Conservation (phyloP, 2,329 filamentous ascomycete species). For the Pseudogymnoascus sp. region DNA sequence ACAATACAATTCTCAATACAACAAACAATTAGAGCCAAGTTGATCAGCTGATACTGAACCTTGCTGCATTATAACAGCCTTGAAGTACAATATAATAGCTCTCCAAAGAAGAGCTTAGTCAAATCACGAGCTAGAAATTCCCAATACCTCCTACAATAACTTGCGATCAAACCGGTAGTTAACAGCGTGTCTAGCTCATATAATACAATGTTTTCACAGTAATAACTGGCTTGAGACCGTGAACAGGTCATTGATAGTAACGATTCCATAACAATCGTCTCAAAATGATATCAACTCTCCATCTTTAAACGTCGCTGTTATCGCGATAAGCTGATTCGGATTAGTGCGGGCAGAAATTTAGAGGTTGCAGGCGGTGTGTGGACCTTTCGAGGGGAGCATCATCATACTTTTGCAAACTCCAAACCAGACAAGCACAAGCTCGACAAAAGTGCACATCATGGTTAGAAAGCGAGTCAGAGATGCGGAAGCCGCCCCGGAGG, state of each 20-base stretch:
- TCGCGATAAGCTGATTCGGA: conserved; percentile 10
- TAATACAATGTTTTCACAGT: too few relatives aligned
- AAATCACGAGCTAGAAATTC: neutral
- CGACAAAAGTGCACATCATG: conserved; percentile 21
- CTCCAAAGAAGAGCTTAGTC: neutral
- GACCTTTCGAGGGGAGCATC: conserved; percentile 5
- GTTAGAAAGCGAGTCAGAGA: conserved; percentile 30
- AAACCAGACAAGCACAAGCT: conserved; percentile 1
- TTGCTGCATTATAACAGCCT: neutral
- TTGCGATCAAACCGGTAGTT: too few relatives aligned
- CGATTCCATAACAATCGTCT: neutral
- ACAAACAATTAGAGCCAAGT: neutral
- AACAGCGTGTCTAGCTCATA: neutral
- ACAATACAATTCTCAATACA: neutral
- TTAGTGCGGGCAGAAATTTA: conserved; percentile 10
- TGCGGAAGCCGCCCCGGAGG: conserved; percentile 26
- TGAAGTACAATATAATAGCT: neutral
- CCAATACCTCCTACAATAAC: neutral
- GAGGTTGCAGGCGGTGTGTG: conserved; percentile 9
- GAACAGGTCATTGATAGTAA: neutral
- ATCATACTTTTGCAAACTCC: neutral
- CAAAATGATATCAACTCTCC: neutral
- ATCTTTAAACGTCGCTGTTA: neutral
- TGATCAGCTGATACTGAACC: neutral
- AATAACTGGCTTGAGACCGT: neutral